Conservation (phyloP, 2,329 filamentous ascomycete species). For the Colletotrichum siamense region DNA sequence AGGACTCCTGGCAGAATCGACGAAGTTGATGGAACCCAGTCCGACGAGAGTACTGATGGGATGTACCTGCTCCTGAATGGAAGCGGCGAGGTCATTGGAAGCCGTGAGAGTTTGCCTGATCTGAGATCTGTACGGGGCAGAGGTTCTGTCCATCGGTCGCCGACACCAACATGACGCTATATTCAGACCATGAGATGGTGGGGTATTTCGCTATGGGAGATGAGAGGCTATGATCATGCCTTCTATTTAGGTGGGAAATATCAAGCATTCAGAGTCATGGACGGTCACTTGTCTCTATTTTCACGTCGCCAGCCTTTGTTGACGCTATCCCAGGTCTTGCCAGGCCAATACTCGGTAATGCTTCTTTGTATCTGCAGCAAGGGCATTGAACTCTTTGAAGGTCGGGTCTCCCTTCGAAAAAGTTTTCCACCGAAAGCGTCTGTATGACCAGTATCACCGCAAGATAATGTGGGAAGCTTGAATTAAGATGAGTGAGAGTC, state of each 20-base stretch:
- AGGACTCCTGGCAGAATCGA: not conserved
- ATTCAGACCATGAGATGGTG: not conserved
- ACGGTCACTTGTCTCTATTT: not conserved
- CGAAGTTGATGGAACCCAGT: not conserved
- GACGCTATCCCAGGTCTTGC: not conserved
- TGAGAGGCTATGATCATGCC: not conserved
- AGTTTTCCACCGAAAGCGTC: not conserved
- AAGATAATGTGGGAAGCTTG: not conserved
- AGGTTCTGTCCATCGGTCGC: not conserved
- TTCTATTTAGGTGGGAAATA: not conserved
- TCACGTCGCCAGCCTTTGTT: not conserved
- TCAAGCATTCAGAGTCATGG: not conserved
- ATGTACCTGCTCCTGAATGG: slow-evolving; percentile 1
- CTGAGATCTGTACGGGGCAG: slow-evolving; percentile 12
- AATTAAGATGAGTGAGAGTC: not conserved
- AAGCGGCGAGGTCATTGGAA: slow-evolving; percentile 7
- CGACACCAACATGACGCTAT: not conserved
- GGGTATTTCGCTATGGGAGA: not conserved
- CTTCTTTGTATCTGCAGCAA: not conserved
- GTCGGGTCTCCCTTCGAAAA: not conserved
- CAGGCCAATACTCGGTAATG: not conserved
- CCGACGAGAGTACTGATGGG: not conserved
- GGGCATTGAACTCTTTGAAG: not conserved
- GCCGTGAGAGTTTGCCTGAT: slow-evolving; percentile 12
- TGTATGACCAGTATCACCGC: not conserved